These are phyloP conservation scores for Penicillium lagena DNA, from an alignment of 495 filamentous ascomycete species.

Conservation along the genomic window DNA sequence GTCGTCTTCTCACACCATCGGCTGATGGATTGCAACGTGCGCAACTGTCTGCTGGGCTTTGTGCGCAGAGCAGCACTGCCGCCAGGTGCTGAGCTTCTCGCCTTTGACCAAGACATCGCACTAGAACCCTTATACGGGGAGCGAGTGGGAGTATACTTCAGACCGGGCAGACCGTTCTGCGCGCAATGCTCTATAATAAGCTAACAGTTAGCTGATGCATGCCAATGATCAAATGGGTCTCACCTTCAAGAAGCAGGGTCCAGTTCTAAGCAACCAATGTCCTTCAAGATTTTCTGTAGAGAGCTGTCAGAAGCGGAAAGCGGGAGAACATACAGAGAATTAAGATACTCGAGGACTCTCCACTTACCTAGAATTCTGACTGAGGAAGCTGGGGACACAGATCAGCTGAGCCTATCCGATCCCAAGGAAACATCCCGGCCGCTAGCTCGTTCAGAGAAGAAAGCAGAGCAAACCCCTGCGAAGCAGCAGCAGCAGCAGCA, in stretches of 20 bases:
- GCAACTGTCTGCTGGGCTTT: conserved; percentile 23
- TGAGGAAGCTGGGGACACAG: too few relatives aligned
- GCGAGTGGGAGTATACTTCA: conserved; percentile 14
- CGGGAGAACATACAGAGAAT: too few relatives aligned
- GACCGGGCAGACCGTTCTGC: conserved; percentile 6
- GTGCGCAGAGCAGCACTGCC: not conserved
- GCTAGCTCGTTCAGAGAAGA: too few relatives aligned
- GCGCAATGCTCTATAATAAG: conserved; percentile 17
- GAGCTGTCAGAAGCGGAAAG: not conserved
- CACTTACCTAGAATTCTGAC: too few relatives aligned
- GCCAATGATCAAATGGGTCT: conserved; percentile 2
- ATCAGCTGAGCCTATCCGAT: too few relatives aligned
- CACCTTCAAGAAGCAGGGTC: conserved; percentile 22
- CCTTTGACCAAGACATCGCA: conserved; percentile 16
- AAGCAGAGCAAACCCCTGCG: too few relatives aligned
- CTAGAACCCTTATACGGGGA: conserved; percentile 10
- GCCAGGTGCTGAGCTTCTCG: conserved; percentile 8
- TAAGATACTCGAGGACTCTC: too few relatives aligned
- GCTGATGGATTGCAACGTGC: conserved; percentile 18
- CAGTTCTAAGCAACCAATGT: conserved; percentile 20
- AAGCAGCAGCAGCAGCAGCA: too few relatives aligned
- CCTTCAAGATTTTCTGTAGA: not conserved
- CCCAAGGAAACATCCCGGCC: too few relatives aligned
- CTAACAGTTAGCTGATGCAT: not conserved
- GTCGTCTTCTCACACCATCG: conserved; percentile 8